Evolutionary conservation across 208 protist genomes (phyloP).

Genomic region (Kentomonas sorsogonicus): DNA sequence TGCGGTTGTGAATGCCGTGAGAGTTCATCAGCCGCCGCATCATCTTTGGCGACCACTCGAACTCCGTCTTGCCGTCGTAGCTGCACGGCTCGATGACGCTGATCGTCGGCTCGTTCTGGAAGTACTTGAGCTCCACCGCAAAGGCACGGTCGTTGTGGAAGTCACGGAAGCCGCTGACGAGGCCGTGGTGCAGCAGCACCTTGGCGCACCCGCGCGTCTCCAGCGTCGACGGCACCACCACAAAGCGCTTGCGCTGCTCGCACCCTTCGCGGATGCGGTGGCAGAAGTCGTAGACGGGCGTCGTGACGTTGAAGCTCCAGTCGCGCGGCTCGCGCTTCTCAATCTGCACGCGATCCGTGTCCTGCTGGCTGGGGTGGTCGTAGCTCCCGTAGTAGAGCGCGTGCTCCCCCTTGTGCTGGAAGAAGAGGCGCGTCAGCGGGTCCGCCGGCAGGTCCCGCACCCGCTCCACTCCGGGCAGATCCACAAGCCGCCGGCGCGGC

Average conservation of each 20-base stretch:
- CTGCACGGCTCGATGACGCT: slow-evolving; percentile 84
- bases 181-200: slow-evolving; percentile 83
- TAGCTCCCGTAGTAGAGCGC: slow-evolving; percentile 89
- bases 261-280: slow-evolving; percentile 81
- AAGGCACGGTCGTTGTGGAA: slow-evolving; percentile 91
- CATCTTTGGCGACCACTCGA: slow-evolving; percentile 92
- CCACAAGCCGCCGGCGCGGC: slow-evolving; percentile 49
- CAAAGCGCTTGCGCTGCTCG: slow-evolving; percentile 87
- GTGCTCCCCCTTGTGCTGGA: slow-evolving; percentile 89
- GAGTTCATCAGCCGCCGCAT: slow-evolving; percentile 82
- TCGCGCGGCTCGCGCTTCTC: slow-evolving; percentile 71
- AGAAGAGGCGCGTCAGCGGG: slow-evolving; percentile 89
- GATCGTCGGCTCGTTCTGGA: slow-evolving; percentile 82
- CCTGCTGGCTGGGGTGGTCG: slow-evolving; percentile 60
- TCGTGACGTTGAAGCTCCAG: slow-evolving; percentile 73
- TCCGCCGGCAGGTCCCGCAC: slow-evolving; percentile 80
- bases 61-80: slow-evolving; percentile 84
- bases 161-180: slow-evolving; percentile 86
- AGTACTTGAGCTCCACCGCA: slow-evolving; percentile 90
- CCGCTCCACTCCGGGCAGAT: slow-evolving; percentile 80
- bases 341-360: slow-evolving; percentile 80
- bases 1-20: slow-evolving; percentile 84
- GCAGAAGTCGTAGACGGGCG: slow-evolving; percentile 87
- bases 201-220: slow-evolving; percentile 85
- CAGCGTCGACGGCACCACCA: slow-evolving; percentile 81